phyloP scores from a whole-genome alignment of 805 yeast genomes.

The Teunomyces stri region DNA sequence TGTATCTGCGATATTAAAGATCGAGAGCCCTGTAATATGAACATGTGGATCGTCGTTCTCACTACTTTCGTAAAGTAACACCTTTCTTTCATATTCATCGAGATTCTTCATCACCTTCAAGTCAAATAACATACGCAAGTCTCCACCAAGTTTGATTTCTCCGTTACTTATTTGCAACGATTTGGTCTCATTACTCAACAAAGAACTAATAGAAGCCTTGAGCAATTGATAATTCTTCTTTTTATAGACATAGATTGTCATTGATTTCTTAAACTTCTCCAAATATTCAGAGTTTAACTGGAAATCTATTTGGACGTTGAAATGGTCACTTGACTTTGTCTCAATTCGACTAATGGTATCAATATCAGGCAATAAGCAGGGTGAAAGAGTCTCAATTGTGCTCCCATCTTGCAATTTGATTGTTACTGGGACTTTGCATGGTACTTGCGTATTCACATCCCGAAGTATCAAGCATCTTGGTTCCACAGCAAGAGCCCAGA shows the following conservation, averaged over 20 bases:
- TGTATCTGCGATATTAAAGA: slow-evolving; percentile 49
- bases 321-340: slow-evolving; percentile 48
- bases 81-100: slow-evolving; percentile 27
- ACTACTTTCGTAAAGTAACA: slow-evolving; percentile 26
- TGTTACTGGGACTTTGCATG: slow-evolving; percentile 47
- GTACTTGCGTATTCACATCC: slow-evolving; percentile 60
- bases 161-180: slow-evolving; percentile 25
- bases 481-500: slow-evolving; percentile 85
- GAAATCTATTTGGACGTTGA: slow-evolving; percentile 50
- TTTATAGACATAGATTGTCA: slow-evolving; percentile 53
- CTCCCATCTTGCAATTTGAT: slow-evolving; percentile 40
- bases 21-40: slow-evolving; percentile 35
- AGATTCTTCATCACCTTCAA: slow-evolving; percentile 23
- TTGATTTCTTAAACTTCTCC: slow-evolving; percentile 40
- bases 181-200: slow-evolving; percentile 36
- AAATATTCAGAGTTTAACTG: slow-evolving; percentile 40
- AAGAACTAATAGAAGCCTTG: slow-evolving; percentile 28
- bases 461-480: slow-evolving; percentile 77
- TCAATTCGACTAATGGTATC: slow-evolving; percentile 47
- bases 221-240: slow-evolving; percentile 41
- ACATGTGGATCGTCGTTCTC: slow-evolving; percentile 18
- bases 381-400: slow-evolving; percentile 43
- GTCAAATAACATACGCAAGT: slow-evolving; percentile 21
- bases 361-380: slow-evolving; percentile 67
- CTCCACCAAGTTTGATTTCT: slow-evolving; percentile 23